Evolutionary conservation across 306 rosid species (phyloP).

Genomic region (Adenanthera pavonina): DNA sequence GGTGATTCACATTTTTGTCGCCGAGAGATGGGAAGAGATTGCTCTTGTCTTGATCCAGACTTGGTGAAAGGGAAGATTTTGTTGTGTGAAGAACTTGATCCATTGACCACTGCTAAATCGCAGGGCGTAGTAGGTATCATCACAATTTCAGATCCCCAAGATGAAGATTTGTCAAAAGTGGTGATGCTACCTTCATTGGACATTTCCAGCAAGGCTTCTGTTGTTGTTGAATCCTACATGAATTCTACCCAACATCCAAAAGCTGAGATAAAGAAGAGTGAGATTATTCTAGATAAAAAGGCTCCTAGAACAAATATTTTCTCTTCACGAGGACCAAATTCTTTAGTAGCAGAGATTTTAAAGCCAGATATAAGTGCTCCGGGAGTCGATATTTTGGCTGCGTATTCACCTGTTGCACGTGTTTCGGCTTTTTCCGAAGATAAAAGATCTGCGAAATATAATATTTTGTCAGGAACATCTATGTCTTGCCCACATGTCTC

Average conservation of each 20-base stretch:
- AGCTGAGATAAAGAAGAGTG: conserved; percentile 25
- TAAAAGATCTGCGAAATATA: conserved; percentile 33
- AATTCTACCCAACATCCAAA: neutral
- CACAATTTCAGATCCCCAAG: neutral
- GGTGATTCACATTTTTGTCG: neutral
- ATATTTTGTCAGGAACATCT: conserved; percentile 37
- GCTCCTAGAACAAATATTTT: conserved; percentile 37
- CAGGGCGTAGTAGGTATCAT: conserved; percentile 33
- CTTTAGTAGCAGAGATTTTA: conserved; percentile 20
- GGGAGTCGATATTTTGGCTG: conserved; percentile 41
- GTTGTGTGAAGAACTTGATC: conserved; percentile 13
- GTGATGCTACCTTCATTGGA: conserved; percentile 13
- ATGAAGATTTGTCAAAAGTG: neutral
- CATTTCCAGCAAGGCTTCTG: neutral
- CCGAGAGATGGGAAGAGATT: neutral
- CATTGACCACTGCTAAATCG: neutral
- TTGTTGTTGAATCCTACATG: neutral
- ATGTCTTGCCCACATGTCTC: conserved; percentile 53
- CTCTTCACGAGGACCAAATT: conserved; percentile 53
- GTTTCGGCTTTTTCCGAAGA: neutral
- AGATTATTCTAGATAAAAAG: neutral
- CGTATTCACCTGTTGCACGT: conserved; percentile 34
- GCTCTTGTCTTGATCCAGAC: neutral
- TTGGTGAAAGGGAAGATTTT: conserved; percentile 50
- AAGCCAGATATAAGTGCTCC: conserved; percentile 52